Percentiles rank a stretch among this genome's conserved stretches.
phyloP scores from a whole-genome alignment of 2,329 filamentous ascomycete genomes.

The Aureobasidium namibiae region DNA sequence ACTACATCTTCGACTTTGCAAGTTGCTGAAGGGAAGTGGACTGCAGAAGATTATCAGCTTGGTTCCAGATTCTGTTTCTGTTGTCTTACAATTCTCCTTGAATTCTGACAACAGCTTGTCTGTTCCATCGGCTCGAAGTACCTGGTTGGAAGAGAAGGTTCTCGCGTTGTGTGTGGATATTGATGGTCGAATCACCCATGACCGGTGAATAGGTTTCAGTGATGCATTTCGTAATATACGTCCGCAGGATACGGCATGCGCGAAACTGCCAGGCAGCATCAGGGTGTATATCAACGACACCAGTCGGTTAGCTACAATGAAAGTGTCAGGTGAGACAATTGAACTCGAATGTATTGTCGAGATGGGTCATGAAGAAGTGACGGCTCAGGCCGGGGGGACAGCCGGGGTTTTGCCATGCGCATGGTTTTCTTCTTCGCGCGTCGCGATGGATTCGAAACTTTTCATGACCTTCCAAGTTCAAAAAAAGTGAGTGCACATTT shows the following conservation, averaged over 20 bases:
- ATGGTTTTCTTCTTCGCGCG: conserved; percentile 18
- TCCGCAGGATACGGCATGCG: not conserved
- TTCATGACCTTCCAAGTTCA: conserved; percentile 98
- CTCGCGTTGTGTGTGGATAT: not conserved
- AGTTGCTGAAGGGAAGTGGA: conserved; percentile 40
- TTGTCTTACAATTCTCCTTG: conserved; percentile 19
- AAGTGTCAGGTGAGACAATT: not conserved
- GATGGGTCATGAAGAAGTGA: not conserved
- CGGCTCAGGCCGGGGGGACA: not conserved
- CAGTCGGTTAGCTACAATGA: not conserved
- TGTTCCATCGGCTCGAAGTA: not conserved
- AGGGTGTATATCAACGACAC: conserved; percentile 11
- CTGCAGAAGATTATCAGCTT: conserved; percentile 21
- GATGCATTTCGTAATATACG: not conserved
- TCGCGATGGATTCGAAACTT: conserved; percentile 39
- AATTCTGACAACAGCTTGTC: conserved; percentile 18
- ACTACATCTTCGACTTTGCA: conserved; percentile 27
- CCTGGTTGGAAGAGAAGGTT: not conserved
- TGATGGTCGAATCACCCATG: not conserved
- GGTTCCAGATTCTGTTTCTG: not conserved
- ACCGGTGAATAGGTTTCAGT: not conserved
- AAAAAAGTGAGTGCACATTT: conserved; percentile 66
- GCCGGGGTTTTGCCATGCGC: not conserved
- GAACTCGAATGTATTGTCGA: not conserved
- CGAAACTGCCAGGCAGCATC: conserved; percentile 18